Conservation (phyloP, 2,329 filamentous ascomycete species). For the Aspergillus alliaceus region DNA sequence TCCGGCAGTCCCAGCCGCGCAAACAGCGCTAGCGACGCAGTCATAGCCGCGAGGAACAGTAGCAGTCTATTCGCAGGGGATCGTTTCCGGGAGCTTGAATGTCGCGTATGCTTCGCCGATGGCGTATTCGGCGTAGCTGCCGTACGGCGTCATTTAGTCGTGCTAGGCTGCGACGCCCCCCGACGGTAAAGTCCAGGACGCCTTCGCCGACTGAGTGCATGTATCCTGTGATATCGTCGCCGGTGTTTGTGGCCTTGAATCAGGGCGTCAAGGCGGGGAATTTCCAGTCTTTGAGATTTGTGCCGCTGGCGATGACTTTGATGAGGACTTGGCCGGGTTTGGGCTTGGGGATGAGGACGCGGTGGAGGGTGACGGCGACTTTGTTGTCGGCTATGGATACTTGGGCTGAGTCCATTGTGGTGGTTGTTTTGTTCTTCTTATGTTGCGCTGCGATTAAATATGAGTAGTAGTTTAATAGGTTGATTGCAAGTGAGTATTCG, state of each 20-base stretch:
- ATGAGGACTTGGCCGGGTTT: constrained; percentile 35
- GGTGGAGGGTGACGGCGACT: no score
- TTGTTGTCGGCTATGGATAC: no score
- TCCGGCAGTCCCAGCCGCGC: constrained; percentile 45
- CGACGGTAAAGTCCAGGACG: constrained; percentile 54
- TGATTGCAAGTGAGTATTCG: no score
- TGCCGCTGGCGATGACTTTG: constrained; percentile 36
- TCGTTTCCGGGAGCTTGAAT: constrained; percentile 51
- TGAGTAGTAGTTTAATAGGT: no score
- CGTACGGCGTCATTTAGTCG: constrained; percentile 48
- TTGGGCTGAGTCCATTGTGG: no score
- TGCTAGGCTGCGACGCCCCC: constrained; percentile 52
- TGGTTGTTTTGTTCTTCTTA: no score
- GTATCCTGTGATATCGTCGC: constrained; percentile 51
- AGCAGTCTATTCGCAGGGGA: constrained; percentile 55
- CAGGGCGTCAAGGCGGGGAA: constrained; percentile 11
- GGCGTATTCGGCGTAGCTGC: constrained; percentile 56
- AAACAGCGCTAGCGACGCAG: constrained; percentile 52
- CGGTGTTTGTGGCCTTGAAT: constrained; percentile 6
- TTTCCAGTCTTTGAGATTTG: constrained; percentile 51
- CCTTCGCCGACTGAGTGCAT: constrained; percentile 51
- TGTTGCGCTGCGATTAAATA: no score
- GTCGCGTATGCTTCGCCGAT: constrained; percentile 52
- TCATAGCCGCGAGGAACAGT: constrained; percentile 56
- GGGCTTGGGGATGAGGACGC: constrained; percentile 37